Evolutionary conservation across 2,329 filamentous ascomycete genomes (phyloP).

Genomic region (Aureobasidium zeae): DNA sequence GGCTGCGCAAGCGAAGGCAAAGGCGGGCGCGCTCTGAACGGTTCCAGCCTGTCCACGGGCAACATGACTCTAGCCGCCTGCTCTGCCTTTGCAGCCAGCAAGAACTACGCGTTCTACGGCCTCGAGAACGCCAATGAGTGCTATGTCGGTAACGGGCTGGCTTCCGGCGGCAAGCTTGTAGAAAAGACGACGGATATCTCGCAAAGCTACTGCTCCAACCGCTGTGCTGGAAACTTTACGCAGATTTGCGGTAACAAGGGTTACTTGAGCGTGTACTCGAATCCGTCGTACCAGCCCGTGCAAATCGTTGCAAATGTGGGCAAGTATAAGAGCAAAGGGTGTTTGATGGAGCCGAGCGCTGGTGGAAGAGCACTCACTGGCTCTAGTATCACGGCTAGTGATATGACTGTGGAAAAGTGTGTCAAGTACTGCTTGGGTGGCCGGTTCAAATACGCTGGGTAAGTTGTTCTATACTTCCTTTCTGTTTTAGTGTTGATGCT

Average conservation of each 20-base stretch:
- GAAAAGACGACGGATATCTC: slow-evolving; percentile 16
- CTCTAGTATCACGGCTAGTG: neutral
- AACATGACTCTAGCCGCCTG: slow-evolving; percentile 50
- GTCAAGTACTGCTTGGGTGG: slow-evolving; percentile 26
- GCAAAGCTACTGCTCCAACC: slow-evolving; percentile 37
- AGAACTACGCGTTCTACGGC: slow-evolving; percentile 45
- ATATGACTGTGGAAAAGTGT: slow-evolving; percentile 16
- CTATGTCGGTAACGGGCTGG: slow-evolving; percentile 36
- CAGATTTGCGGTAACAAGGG: slow-evolving; percentile 33
- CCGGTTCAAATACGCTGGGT: slow-evolving; percentile 25
- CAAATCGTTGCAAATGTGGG: slow-evolving; percentile 13
- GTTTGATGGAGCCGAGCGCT: slow-evolving; percentile 10
- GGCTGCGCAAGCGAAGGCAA: slow-evolving; percentile 49
- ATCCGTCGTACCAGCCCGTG: slow-evolving; percentile 18
- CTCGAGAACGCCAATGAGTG: slow-evolving; percentile 50
- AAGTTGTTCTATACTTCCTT: slow-evolving; percentile 5
- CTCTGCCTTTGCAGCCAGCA: slow-evolving; percentile 42
- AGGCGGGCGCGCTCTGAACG: slow-evolving; percentile 30
- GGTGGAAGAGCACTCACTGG: slow-evolving; percentile 10
- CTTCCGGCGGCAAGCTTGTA: neutral
- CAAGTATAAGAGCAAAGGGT: slow-evolving; percentile 15
- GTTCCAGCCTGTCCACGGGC: slow-evolving; percentile 18
- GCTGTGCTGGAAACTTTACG: slow-evolving; percentile 33
- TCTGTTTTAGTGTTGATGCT: neutral
- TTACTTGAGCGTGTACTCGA: slow-evolving; percentile 30